These are phyloP conservation scores for Acorus calamus DNA, from an alignment of 106 monocot species.

Conservation along the genomic window DNA sequence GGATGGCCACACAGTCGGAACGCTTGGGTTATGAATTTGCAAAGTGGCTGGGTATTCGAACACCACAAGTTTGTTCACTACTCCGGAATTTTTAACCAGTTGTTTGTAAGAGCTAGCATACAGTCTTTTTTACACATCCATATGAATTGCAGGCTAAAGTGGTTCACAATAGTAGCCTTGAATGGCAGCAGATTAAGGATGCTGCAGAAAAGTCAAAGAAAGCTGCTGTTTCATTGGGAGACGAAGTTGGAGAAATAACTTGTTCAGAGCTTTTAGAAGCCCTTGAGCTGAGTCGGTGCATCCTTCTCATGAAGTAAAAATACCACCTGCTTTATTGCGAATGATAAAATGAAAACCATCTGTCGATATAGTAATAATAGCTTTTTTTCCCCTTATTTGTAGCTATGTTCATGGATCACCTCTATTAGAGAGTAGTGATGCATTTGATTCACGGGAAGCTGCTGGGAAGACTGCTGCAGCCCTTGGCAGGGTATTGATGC, in stretches of 20 bases:
- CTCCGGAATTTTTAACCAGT: no score
- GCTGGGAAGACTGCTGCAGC: slow-evolving; percentile 42
- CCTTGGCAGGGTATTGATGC: slow-evolving; percentile 63
- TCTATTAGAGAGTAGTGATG: slow-evolving; percentile 46
- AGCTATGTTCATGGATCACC: slow-evolving; percentile 94
- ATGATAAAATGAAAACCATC: not conserved
- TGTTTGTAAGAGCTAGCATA: not conserved
- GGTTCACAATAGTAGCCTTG: slow-evolving; percentile 51
- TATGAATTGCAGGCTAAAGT: slow-evolving; percentile 53
- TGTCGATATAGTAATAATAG: not conserved
- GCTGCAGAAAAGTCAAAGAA: slow-evolving; percentile 70
- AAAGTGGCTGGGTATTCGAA: slow-evolving; percentile 65
- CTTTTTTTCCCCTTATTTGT: slow-evolving; percentile 6
- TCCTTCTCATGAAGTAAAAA: slow-evolving; percentile 75
- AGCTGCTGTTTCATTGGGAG: slow-evolving; percentile 28
- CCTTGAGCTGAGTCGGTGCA: slow-evolving; percentile 84
- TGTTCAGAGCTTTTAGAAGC: slow-evolving; percentile 89
- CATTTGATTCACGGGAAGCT: slow-evolving; percentile 49
- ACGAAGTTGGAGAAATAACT: slow-evolving; percentile 71
- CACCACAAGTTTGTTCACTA: slow-evolving; percentile 48
- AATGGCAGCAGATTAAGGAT: slow-evolving; percentile 80
- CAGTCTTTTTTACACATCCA: not conserved
- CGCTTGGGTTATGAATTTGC: slow-evolving; percentile 94
- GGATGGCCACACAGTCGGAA: slow-evolving; percentile 89
- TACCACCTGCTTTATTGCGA: no score